phyloP scores from a whole-genome alignment of 2,329 filamentous ascomycete genomes.

The Penicillium fuscoglaucum region DNA sequence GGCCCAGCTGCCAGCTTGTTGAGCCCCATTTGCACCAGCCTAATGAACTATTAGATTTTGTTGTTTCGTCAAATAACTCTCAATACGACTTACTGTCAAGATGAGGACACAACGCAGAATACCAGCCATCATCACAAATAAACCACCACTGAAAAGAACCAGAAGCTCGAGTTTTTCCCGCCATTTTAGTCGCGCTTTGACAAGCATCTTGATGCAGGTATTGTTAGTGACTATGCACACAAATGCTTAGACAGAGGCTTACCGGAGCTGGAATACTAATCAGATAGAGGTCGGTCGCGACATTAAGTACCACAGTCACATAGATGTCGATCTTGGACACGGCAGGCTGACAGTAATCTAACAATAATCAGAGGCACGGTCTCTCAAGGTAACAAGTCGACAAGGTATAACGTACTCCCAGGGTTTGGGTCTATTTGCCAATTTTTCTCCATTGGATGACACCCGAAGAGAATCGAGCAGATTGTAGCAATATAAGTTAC shows the following conservation, averaged over 20 bases:
- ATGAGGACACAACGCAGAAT: slow-evolving; percentile 57
- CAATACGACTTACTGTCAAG: slow-evolving; percentile 37
- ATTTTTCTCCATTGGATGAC: slow-evolving; percentile 54
- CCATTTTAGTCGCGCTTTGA: slow-evolving; percentile 51
- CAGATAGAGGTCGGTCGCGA: slow-evolving; percentile 60
- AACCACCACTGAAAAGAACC: slow-evolving; percentile 56
- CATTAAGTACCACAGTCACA: slow-evolving; percentile 55
- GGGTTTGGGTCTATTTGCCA: slow-evolving; percentile 63
- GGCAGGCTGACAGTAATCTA: slow-evolving; percentile 52
- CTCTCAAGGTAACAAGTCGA: too few relatives aligned
- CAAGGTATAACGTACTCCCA: slow-evolving; percentile 46
- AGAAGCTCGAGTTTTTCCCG: slow-evolving; percentile 55
- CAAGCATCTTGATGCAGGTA: slow-evolving; percentile 49
- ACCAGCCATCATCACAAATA: slow-evolving; percentile 57
- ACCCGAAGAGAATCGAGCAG: slow-evolving; percentile 54
- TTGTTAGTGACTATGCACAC: background rate
- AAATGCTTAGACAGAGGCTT: background rate
- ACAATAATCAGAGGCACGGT: background rate
- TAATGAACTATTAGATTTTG: background rate
- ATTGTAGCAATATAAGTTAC: slow-evolving; percentile 53
- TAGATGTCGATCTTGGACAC: slow-evolving; percentile 55
- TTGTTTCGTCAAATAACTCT: background rate
- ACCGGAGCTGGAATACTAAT: slow-evolving; percentile 60
- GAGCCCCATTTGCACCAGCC: slow-evolving; percentile 41
- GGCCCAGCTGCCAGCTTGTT: slow-evolving; percentile 47